A percentile compares a stretch with the other conserved stretches of the same genome.
Evolutionary conservation across 2,329 filamentous ascomycete genomes (phyloP).

Genomic region (Stachybotrys chlorohalonatus): DNA sequence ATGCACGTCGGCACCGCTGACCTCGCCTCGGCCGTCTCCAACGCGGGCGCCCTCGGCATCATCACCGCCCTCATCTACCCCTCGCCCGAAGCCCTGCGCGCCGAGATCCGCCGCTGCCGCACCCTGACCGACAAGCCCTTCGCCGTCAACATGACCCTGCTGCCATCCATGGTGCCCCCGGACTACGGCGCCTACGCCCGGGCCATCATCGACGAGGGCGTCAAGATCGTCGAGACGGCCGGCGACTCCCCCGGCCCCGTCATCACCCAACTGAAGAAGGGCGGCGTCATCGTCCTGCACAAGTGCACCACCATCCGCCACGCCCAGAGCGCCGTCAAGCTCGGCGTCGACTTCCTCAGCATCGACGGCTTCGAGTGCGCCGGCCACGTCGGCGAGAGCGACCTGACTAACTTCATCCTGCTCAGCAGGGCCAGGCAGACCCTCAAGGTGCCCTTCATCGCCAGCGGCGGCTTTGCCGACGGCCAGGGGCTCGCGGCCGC

Average conservation of each 20-base stretch:
- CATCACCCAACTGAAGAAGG: slow-evolving; percentile 78
- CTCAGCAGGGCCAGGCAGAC: slow-evolving; percentile 77
- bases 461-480: slow-evolving; percentile 91
- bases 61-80: slow-evolving; percentile 89
- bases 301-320: slow-evolving; percentile 97
- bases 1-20: slow-evolving; percentile 79
- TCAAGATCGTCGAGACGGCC: slow-evolving; percentile 86
- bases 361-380: slow-evolving; percentile 99
- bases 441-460: slow-evolving; percentile 84
- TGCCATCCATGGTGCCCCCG: slow-evolving; percentile 81
- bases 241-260: slow-evolving; percentile 84
- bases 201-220: slow-evolving; percentile 85
- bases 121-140: slow-evolving; percentile 73
- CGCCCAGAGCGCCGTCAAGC: slow-evolving; percentile 81
- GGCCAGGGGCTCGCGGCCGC: slow-evolving; percentile 89
- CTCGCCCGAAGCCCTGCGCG: slow-evolving; percentile 80
- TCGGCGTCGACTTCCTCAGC: slow-evolving; percentile 91
- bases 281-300: slow-evolving; percentile 73
- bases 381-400: slow-evolving; percentile 76
- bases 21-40: slow-evolving; percentile 66
- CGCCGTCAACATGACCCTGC: slow-evolving; percentile 89
- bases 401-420: slow-evolving; percentile 86
- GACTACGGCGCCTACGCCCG: slow-evolving; percentile 89
- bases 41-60: slow-evolving; percentile 75
- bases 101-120: slow-evolving; percentile 83